Base-by-base conservation (phyloP, 768 basidiomycete genomes). In the Rhodotorula kratochvilovae region DNA sequence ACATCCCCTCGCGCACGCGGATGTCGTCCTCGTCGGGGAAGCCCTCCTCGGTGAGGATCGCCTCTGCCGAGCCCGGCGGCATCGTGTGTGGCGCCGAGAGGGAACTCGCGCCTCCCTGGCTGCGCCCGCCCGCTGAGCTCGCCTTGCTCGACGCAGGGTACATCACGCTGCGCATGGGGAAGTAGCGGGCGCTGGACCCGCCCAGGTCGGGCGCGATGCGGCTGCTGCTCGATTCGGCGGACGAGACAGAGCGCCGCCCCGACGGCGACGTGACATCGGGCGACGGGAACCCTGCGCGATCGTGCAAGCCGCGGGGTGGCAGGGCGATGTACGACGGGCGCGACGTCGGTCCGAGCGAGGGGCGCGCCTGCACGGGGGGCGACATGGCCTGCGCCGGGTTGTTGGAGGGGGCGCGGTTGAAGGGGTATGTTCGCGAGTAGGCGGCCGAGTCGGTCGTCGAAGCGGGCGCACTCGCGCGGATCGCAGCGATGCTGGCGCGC, bases 151-250 rank as follows among this genome's bases (percentile, higher is more conserved):
- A 25, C 13, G 70, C 63, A 0, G 70, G 70, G 45, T 71, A 71
- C 61, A 71, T 63, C 57, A 71, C 70, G 57, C 50, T 71, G 19
- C 70, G 54, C 57, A 71, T 71, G 33, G 70, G 70, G 27, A 71
- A 71, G 61, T 67, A 67, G 29, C 70, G 65, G 7, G 65, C 65
- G 0, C 45, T 25, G 19, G 46, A 53, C 0, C 66, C 65, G 33
- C 66, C 70, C 36, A 71, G 70, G 57, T 71, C 70, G 27, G 65
- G 65, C 8, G 56, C 66, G 56, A 36, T 43, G 46, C 70, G 66
- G 33, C 61, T 59, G 12, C 35, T 21, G 13, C 50, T 19, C 42
- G 61, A 63, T 5, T 71, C 70, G 2, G 62, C 66, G 33, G 66
- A 67, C 21, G 66, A 67, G 50, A 63, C 61, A 2, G 70, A 63